Evolutionary conservation across 2,329 filamentous ascomycete genomes (phyloP), one percentile per base, ranked within the genome.

Genomic region (Colletotrichum costaricense): DNA sequence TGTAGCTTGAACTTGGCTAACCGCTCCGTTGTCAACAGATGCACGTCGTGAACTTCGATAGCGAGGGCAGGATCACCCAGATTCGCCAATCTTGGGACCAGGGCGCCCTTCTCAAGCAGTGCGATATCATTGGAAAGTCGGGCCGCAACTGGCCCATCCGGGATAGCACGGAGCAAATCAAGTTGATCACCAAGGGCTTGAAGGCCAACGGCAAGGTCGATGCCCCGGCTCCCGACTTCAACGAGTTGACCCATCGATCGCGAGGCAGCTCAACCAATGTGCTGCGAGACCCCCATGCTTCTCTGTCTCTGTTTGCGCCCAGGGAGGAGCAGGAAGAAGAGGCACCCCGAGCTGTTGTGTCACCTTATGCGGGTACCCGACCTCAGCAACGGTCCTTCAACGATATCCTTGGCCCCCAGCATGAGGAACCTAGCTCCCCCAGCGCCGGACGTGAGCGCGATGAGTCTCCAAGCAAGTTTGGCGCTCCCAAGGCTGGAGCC

Each of bases 61-160:
- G 83, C 76, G 84, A 93, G 59, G 90, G 91, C 81, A 95, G 94
- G 85, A 98, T 99, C 80, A 83, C 89, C 73, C 94, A 97, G 82
- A 94, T 98, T 76, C 94, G 96, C 77, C 91, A 96, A 77, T 94
- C 93, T 82, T 99, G 97, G 97, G 97, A 99, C 82, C 97, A 99
- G 83, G 95, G 92, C 74, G 93, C 95, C 67, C 90, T 99, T 54
- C 90, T 99, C 77, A 98, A 97, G 86, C 93, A 97, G 82, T 89
- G 98, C 76, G 95, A 98, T 75, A 92, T 98, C 69, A 98, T 99
- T 82, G 96, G 97, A 79, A 93, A 92, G 80, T 93, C 93, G 67
- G 94, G 94, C 69, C 94, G 93, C 82, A 97, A 97, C 84, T 99
- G 97, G 97, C 97, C 97, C 67, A 97, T 99, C 80, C 91, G 92